Evolutionary conservation across 202 grass and related monocot genomes (phyloP).

Genomic region (Thinopyrum obtusiflorum): DNA sequence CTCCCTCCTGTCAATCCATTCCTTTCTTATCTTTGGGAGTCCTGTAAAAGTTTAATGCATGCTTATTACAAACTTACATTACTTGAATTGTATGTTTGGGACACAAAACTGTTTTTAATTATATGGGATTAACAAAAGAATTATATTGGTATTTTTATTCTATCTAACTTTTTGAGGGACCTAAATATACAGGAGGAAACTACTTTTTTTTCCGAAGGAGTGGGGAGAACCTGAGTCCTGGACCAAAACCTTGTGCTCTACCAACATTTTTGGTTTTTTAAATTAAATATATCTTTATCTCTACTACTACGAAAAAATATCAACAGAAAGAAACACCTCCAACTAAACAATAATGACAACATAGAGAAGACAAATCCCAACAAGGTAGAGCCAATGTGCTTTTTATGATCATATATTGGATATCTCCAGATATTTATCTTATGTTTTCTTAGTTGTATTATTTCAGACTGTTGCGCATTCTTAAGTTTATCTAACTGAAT

Average conservation of each 20-base stretch:
- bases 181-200: not conserved
- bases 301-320: not conserved
- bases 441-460: no score
- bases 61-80: not conserved
- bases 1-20: conserved; percentile 88
- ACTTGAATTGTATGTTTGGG: not conserved
- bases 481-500: no score
- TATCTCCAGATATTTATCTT: no score
- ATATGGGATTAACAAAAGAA: not conserved
- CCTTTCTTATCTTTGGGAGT: conserved; percentile 92
- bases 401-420: no score
- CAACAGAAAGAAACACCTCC: not conserved
- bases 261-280: not conserved
- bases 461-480: no score
- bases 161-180: not conserved
- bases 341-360: not conserved
- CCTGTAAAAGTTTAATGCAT: conserved; percentile 44
- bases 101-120: not conserved
- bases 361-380: not conserved
- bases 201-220: not conserved
- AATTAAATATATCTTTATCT: not conserved
- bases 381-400: not conserved
- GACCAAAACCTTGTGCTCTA: not conserved
- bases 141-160: conserved; percentile 4
- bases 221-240: not conserved